A percentile compares a stretch with the other conserved stretches of the same genome.
These are phyloP conservation scores for Extremus antarcticus DNA, from an alignment of 495 filamentous ascomycete species.

Conservation along the genomic window DNA sequence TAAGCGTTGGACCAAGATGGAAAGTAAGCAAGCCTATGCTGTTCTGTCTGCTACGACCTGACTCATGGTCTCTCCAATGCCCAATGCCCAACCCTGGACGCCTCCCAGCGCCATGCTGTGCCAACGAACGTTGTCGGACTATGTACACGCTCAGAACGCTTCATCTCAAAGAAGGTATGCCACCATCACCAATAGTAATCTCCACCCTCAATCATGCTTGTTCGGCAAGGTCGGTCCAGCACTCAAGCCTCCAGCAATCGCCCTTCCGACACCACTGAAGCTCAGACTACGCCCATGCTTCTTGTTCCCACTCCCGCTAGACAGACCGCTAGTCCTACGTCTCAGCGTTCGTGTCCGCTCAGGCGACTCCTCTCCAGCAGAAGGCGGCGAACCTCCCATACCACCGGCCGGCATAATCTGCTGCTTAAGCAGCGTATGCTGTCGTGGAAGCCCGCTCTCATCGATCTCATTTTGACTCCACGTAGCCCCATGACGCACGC, in stretches of 20 bases:
- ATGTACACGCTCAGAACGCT: slow-evolving; percentile 5
- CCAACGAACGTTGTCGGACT: not conserved
- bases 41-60: not conserved
- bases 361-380: not conserved
- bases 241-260: slow-evolving; percentile 6
- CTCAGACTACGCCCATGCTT: not conserved
- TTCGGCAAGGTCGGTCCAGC: slow-evolving; percentile 11
- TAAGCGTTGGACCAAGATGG: no score
- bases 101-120: not conserved
- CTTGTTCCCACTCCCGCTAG: not conserved
- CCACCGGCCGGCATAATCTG: not conserved
- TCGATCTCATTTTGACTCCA: not conserved
- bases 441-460: not conserved
- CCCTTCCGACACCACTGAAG: not conserved
- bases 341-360: not conserved
- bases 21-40: not conserved
- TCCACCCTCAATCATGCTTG: not conserved
- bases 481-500: not conserved
- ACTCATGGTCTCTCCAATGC: not conserved
- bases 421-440: not conserved
- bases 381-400: not conserved
- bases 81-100: not conserved
- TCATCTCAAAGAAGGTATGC: not conserved
- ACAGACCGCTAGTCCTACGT: not conserved
- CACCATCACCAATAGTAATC: not conserved